Evolutionary conservation across 2,329 filamentous ascomycete genomes (phyloP).

Genomic region (Capronia coronata): DNA sequence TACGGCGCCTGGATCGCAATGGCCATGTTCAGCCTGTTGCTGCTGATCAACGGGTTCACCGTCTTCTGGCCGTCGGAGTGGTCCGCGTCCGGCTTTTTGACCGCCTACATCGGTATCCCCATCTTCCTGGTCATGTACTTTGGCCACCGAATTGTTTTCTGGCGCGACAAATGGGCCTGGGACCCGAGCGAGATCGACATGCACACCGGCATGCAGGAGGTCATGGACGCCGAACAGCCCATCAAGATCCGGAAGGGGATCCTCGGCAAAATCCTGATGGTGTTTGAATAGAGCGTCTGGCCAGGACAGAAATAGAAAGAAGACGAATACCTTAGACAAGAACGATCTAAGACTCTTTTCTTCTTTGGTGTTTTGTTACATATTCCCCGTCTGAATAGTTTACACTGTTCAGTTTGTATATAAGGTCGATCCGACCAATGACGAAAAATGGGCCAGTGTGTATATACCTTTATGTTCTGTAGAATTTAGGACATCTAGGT

Average conservation of each 20-base stretch:
- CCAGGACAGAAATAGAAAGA: too few species aligned
- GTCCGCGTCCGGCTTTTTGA: constrained; percentile 58
- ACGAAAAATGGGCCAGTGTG: too few species aligned
- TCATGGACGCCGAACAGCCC: constrained; percentile 43
- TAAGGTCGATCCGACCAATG: too few species aligned
- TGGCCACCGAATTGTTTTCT: constrained; percentile 44
- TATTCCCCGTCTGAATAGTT: too few species aligned
- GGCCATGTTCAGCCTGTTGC: constrained; percentile 53
- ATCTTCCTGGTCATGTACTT: constrained; percentile 56
- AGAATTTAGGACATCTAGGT: too few species aligned
- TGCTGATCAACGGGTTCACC: constrained; percentile 67
- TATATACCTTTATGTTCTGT: too few species aligned
- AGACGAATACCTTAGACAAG: too few species aligned
- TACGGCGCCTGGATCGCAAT: constrained; percentile 60
- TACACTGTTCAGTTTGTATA: too few species aligned
- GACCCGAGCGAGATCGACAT: constrained; percentile 48
- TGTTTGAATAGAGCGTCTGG: constrained; percentile 31
- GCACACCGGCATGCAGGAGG: constrained; percentile 48
- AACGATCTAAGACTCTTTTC: too few species aligned
- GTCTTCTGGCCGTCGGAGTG: constrained; percentile 64
- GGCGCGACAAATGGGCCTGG: constrained; percentile 48
- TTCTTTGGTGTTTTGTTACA: too few species aligned
- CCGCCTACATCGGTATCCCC: constrained; percentile 59
- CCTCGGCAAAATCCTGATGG: constrained; percentile 31
- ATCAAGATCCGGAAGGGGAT: constrained; percentile 31